Conservation (phyloP, 352 stramenopile species). For the Aphanomyces stellatus region DNA sequence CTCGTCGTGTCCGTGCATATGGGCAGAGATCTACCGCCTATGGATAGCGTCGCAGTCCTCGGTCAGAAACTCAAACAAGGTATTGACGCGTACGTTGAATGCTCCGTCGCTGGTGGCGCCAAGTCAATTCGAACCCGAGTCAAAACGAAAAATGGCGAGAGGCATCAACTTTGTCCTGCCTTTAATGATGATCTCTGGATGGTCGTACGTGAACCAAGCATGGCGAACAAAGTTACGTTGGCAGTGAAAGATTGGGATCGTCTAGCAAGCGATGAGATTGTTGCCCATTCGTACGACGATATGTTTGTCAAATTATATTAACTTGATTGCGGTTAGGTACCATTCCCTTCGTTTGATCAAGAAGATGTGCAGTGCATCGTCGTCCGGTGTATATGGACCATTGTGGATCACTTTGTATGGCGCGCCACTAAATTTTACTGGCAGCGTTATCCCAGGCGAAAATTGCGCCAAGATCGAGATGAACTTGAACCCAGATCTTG, state of each 20-base stretch:
- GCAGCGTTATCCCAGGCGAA: conserved; percentile 44
- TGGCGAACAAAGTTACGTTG: conserved; percentile 65
- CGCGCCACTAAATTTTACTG: conserved; percentile 42
- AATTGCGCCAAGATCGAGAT: conserved; percentile 66
- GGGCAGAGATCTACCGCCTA: conserved; percentile 58
- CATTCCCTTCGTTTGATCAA: conserved; percentile 68
- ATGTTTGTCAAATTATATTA: no score
- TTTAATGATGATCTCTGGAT: conserved; percentile 78
- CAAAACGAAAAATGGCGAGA: conserved; percentile 59
- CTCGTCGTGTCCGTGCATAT: conserved; percentile 52
- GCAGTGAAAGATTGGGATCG: conserved; percentile 71
- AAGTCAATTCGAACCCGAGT: conserved; percentile 61
- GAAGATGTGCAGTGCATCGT: conserved; percentile 27
- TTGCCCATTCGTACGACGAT: conserved; percentile 41
- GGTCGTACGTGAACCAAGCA: conserved; percentile 62
- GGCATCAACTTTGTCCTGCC: conserved; percentile 50
- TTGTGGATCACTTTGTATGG: conserved; percentile 77
- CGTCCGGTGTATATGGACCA: conserved; percentile 32
- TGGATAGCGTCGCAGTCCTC: conserved; percentile 48
- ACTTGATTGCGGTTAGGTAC: no score
- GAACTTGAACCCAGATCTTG: conserved; percentile 76
- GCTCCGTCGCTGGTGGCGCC: conserved; percentile 41
- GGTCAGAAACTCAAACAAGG: conserved; percentile 39
- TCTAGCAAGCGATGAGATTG: conserved; percentile 59
- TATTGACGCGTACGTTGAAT: conserved; percentile 64